Percentiles rank a stretch among this genome's conserved stretches.
These are phyloP conservation scores for Microsporum canis DNA, from an alignment of 2,329 filamentous ascomycete genomes.

Conservation along the genomic window DNA sequence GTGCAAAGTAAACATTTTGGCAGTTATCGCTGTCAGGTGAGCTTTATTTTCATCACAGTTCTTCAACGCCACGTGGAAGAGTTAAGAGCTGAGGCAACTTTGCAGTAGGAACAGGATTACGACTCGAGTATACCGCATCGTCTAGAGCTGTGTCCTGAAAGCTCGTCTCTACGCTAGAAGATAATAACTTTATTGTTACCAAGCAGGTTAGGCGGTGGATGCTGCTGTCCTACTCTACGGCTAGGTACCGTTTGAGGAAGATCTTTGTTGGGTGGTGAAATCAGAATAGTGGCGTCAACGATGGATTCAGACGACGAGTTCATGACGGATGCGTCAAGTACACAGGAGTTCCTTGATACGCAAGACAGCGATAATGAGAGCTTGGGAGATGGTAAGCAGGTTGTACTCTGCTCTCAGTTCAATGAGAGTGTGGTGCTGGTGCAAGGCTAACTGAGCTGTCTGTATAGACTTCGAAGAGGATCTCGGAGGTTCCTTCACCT, in stretches of 20 bases:
- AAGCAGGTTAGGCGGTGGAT: too few species aligned
- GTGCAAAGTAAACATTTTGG: neutral
- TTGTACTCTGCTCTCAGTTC: neutral
- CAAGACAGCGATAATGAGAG: slow-evolving; percentile 63
- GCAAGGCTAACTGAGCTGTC: neutral
- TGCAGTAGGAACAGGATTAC: too few species aligned
- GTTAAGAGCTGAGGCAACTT: neutral
- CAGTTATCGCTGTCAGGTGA: neutral
- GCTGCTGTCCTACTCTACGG: too few species aligned
- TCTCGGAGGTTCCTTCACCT: slow-evolving; percentile 50
- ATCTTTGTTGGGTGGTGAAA: neutral
- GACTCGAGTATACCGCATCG: neutral
- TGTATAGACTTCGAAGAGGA: slow-evolving; percentile 45
- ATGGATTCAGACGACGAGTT: slow-evolving; percentile 98
- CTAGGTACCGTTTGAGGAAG: neutral
- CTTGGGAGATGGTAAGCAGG: slow-evolving; percentile 28
- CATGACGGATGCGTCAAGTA: slow-evolving; percentile 72
- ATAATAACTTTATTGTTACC: too few species aligned
- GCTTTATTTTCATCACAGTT: neutral
- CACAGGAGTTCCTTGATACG: slow-evolving; percentile 50
- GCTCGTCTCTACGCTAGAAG: neutral
- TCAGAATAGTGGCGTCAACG: slow-evolving; percentile 32
- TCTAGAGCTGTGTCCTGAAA: neutral
- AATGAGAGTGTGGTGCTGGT: neutral
- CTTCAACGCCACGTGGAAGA: neutral